Evolutionary conservation across 1,139 yeast species (phyloP), one percentile per base, ranked within the genome.

Genomic region (Diutina catenulata): DNA sequence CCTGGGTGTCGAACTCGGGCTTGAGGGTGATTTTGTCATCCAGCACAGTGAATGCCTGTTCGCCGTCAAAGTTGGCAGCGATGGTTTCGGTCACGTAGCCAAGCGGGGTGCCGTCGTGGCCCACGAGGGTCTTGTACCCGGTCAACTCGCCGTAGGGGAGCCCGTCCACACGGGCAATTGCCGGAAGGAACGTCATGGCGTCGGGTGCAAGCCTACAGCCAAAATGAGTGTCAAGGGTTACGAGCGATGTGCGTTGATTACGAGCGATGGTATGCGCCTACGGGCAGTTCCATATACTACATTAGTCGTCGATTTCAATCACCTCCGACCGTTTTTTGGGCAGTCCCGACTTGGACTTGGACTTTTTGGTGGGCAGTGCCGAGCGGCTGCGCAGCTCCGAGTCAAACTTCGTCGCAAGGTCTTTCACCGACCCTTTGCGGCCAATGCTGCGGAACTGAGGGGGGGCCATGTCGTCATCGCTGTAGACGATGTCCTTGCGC

Each of bases 41-140:
- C 13, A 53, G n/a, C n/a, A 31, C 35, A 21, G 25, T 19, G 15
- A 31, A 31, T n/a, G 18, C 35, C 18, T 18, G 45, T 41, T 67
- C 60, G 1, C 72, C 38, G 7, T 33, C 41, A 24, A 80, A 57
- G 37, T 53, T 51, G 8, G 3, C 7, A 1, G 70, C 82, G 5
- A 77, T 72, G 0, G 53, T 39, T 0, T 67, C 63, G 2, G 72
- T 55, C 4, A 82, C 49, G 43, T 63, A 70, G 0, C 94, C 94
- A 8, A 82, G 50, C 3, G 56, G 49, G 0, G 26, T 38, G 1
- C 66, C 70, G 42, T 76, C 79, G 45, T 78, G 83, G 0, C 81
- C 59, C 1, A 52, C 26, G 6, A 80, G 60, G 46, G 62, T 71
- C 38, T 64, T 59, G 10, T 47, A 48, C 4, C 46, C 38, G 3